Base-by-base conservation (phyloP, 495 filamentous ascomycete genomes). In the Extremus antarcticus region DNA sequence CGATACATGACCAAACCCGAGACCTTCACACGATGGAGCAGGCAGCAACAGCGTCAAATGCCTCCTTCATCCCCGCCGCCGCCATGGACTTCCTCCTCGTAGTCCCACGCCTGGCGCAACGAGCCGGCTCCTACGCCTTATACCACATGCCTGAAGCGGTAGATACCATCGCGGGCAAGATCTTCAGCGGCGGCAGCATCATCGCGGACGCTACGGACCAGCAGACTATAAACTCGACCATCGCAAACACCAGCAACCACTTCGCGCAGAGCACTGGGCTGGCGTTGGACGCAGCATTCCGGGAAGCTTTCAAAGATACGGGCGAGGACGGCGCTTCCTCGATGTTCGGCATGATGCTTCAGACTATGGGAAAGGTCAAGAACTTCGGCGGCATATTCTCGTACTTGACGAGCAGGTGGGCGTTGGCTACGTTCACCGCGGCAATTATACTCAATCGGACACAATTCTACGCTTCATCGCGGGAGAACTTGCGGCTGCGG, bases 331-430 rank as follows among this genome's bases (percentile, higher is more conserved):
- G 45, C 2, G 20, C 46, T 3, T 51, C 50, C 22, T 56, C 54
- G 13, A 20, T 57, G 25, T 40, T 61, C 24, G 58, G 54, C 8
- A 22, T 54, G 32, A 32, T 51, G 17, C 3, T 51, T 23, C 49
- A 53, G 40, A 43, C 25, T 4, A 25, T 57, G 16, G 48, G 49
- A 11, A 53, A 35, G 50, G 19, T 61, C 2, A 58, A 58, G 55
- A 61, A 76, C 52, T 69, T 96, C n/a, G 86, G 88, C 9, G 88
- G 88, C 35, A 78, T 98, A 25, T 94, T 97, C 65, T 84, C 82
- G 43, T 98, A 96, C 66, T 73, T 91, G 40, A 95, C 90, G 0
- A 94, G 90, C 67, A 87, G 87, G 57, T 98, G 94, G 94, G 90
- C 92, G 3, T 70, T 98, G 48, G 78, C 79, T 49, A 95, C 89